Percentiles rank a stretch among this genome's conserved stretches.
Evolutionary conservation across 441 rosid species (phyloP).

Genomic region (Corymbia calophylla): DNA sequence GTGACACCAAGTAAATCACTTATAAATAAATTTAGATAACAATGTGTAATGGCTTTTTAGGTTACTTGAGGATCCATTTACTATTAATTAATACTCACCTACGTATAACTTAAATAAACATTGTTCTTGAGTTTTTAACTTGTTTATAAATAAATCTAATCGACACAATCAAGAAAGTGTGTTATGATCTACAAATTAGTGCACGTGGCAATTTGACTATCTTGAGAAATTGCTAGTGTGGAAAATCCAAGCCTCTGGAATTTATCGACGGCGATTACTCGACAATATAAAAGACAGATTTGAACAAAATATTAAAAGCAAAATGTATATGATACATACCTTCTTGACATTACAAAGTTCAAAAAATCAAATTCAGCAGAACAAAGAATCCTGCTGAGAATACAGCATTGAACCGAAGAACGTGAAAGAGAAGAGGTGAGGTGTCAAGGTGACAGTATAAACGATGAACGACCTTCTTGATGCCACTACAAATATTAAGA

Average conservation of each 20-base stretch:
- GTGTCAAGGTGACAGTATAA: not conserved
- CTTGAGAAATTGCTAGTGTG: not conserved
- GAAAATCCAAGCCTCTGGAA: rapidly evolving
- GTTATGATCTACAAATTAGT: rapidly evolving
- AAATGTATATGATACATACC: not conserved
- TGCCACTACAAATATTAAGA: not conserved
- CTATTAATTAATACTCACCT: rapidly evolving
- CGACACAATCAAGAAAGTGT: rapidly evolving
- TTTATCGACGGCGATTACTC: rapidly evolving
- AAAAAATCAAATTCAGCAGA: not conserved
- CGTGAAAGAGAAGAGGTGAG: not conserved
- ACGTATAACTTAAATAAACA: not conserved
- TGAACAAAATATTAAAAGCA: not conserved
- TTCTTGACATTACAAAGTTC: not conserved
- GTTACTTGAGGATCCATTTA: rapidly evolving
- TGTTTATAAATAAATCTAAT: not conserved
- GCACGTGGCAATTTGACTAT: rapidly evolving
- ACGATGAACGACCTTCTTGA: not conserved
- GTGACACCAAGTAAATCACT: rapidly evolving
- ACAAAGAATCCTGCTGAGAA: not conserved
- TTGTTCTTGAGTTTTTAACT: not conserved
- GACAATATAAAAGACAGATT: rapidly evolving
- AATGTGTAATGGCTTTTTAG: rapidly evolving
- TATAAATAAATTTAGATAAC: rapidly evolving
- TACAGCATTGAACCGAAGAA: not conserved